These are phyloP conservation scores for Stentor roeselii DNA, from an alignment of 73 alveolate genomes.

Conservation along the genomic window DNA sequence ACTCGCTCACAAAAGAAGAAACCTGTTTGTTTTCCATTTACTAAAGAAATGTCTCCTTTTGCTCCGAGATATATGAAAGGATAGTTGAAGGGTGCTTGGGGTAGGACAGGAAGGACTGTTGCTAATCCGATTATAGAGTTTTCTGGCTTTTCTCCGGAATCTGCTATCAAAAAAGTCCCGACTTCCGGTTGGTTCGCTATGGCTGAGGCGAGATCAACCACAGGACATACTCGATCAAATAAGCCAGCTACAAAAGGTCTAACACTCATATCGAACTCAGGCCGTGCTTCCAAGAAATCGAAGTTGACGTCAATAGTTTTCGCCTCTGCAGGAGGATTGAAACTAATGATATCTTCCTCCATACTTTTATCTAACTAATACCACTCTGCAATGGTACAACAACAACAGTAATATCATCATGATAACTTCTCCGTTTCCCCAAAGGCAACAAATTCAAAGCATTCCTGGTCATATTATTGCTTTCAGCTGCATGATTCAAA, in stretches of 20 bases:
- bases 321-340: neutral
- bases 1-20: conserved; percentile 25
- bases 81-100: neutral
- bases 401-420: conserved; percentile 87
- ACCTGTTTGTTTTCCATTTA: neutral
- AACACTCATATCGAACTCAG: neutral
- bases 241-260: neutral
- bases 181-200: conserved; percentile 23
- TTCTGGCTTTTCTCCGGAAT: conserved; percentile 21
- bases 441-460: conserved; percentile 54
- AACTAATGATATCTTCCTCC: conserved; percentile 16
- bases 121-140: conserved; percentile 5
- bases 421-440: conserved; percentile 79
- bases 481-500: conserved; percentile 59
- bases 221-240: conserved; percentile 14
- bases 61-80: conserved; percentile 14
- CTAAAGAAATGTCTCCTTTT: conserved; percentile 14
- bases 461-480: conserved; percentile 42
- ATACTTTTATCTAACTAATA: too few species aligned
- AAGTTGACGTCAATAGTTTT: conserved; percentile 17
- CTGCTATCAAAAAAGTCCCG: conserved; percentile 26
- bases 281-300: conserved; percentile 25
- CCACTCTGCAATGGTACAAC: conserved; percentile 51
- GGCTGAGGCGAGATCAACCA: neutral
- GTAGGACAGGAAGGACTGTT: neutral